Percentiles rank a stretch among this genome's conserved stretches.
Conservation (phyloP, 768 basidiomycete species). For the Asterophora lycoperdoides region DNA sequence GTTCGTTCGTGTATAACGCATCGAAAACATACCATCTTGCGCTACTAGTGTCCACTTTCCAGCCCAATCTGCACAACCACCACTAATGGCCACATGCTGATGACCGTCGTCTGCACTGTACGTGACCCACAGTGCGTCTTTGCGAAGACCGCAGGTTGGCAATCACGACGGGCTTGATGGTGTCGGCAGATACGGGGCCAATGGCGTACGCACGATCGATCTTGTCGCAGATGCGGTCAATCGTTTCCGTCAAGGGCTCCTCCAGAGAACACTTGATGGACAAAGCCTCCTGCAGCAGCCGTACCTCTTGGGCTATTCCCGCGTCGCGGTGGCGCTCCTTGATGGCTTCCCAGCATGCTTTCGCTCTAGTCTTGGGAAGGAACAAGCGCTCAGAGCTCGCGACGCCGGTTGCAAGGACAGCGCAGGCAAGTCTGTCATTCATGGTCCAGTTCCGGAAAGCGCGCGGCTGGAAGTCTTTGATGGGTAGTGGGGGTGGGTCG, state of each 20-base stretch:
- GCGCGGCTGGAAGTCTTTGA: background rate
- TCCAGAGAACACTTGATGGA: background rate
- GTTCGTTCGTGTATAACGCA: no score
- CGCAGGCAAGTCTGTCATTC: background rate
- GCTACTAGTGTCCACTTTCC: no score
- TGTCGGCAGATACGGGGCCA: background rate
- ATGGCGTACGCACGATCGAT: background rate
- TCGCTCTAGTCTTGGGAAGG: background rate
- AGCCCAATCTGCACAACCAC: no score
- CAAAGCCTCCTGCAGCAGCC: background rate
- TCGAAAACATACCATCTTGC: no score
- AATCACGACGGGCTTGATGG: no score
- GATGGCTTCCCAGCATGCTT: no score
- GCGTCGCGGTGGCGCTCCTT: background rate
- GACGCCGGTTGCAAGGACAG: background rate
- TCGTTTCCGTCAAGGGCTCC: background rate
- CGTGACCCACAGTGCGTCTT: no score
- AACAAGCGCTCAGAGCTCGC: background rate
- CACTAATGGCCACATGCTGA: no score
- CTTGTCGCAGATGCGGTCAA: background rate
- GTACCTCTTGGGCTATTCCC: background rate
- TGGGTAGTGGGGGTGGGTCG: no score
- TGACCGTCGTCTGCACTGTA: no score
- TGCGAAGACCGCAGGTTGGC: no score
- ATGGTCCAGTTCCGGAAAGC: background rate